Percentiles rank a stretch among this genome's conserved stretches.
Conservation (phyloP, 2,329 filamentous ascomycete genomes). For the Monilinia aucupariae region DNA sequence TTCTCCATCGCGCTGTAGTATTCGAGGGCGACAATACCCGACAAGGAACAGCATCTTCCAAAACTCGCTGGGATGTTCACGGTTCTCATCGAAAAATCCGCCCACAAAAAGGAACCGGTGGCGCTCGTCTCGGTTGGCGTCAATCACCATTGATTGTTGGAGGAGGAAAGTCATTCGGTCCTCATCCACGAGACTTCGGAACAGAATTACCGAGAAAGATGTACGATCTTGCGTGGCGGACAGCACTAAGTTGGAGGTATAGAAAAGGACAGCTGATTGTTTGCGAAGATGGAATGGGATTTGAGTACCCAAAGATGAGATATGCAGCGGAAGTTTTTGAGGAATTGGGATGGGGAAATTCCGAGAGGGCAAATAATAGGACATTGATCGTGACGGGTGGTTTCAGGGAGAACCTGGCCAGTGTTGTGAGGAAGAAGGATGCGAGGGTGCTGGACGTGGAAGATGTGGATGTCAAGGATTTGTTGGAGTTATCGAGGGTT, state of each 20-base stretch:
- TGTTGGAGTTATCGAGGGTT: constrained; percentile 77
- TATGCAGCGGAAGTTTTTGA: constrained; percentile 65
- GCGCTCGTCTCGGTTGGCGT: constrained; percentile 70
- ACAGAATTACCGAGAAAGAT: constrained; percentile 80
- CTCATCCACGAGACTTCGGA: constrained; percentile 83
- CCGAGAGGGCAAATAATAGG: constrained; percentile 51
- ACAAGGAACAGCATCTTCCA: constrained; percentile 77
- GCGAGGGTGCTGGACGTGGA: constrained; percentile 63
- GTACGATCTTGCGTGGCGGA: constrained; percentile 94
- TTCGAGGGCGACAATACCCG: constrained; percentile 88
- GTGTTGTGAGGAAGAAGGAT: constrained; percentile 56
- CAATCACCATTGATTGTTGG: constrained; percentile 79
- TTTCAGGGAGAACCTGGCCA: constrained; percentile 57
- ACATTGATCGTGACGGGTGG: constrained; percentile 69
- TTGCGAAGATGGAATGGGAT: constrained; percentile 70
- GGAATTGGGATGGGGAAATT: constrained; percentile 59
- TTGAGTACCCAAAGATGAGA: constrained; percentile 47
- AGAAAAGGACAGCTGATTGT: constrained; percentile 80
- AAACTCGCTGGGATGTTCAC: constrained; percentile 76
- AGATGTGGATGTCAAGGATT: constrained; percentile 94
- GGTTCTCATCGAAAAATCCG: constrained; percentile 78
- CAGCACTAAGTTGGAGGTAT: constrained; percentile 87
- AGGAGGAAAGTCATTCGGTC: constrained; percentile 86
- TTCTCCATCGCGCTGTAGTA: constrained; percentile 85
- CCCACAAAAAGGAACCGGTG: constrained; percentile 81